A percentile compares a stretch with the other conserved stretches of the same genome.
phyloP scores from a whole-genome alignment of 371 early-diverging fungal species.

The Apophysomyces trapeziformis region DNA sequence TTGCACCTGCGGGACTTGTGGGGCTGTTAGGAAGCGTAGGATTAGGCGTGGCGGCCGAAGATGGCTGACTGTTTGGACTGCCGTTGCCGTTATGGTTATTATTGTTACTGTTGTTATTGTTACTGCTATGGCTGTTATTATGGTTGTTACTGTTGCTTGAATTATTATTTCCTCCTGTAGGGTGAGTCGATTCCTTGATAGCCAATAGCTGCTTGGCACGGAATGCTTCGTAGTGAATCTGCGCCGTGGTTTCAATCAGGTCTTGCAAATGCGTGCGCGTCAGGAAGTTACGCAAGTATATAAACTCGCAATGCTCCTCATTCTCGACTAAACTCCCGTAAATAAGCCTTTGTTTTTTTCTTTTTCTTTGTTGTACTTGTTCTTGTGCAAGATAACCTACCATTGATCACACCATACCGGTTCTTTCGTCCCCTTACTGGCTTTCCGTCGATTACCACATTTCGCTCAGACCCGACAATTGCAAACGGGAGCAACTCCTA shows the following conservation, averaged over 20 bases:
- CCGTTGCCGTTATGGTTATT: constrained; percentile 11
- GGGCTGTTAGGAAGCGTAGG: constrained; percentile 23
- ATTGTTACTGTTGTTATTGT: not conserved
- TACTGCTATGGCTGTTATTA: not conserved
- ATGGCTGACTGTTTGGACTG: constrained; percentile 24
- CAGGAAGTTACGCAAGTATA: constrained; percentile 85
- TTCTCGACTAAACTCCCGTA: constrained; percentile 60
- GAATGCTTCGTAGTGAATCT: constrained; percentile 92
- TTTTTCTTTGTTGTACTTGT: not conserved
- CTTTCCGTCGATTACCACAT: constrained; percentile 81
- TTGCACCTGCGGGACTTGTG: constrained; percentile 12
- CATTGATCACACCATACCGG: constrained; percentile 71
- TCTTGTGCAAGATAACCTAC: constrained; percentile 34
- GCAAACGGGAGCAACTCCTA: constrained; percentile 85
- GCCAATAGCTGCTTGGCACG: constrained; percentile 86
- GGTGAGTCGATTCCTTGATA: constrained; percentile 70
- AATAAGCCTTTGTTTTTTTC: not conserved
- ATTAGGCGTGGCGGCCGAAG: constrained; percentile 25
- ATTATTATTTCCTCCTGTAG: constrained; percentile 16
- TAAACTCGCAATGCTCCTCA: constrained; percentile 77
- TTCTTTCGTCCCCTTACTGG: constrained; percentile 74
- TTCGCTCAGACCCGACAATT: constrained; percentile 85
- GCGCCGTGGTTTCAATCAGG: constrained; percentile 85
- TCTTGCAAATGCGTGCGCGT: constrained; percentile 86
- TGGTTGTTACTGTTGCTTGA: not conserved